Evolutionary conservation across 2,329 filamentous ascomycete species (phyloP).

Genomic region (Pezicula neosporulosa): DNA sequence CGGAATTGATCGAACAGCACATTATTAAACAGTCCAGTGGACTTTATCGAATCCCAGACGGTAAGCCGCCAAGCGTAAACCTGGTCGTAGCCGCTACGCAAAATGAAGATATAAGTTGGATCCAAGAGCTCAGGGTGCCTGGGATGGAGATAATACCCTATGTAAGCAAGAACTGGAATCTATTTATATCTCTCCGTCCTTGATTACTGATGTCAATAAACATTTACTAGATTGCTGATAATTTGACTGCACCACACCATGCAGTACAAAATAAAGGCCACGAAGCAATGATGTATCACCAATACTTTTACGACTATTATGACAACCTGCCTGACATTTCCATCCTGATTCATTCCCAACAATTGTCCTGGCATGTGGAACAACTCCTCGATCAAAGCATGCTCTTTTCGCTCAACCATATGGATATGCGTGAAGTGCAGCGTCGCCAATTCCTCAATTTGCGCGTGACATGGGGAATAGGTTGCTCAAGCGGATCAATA

Average conservation of each 20-base stretch:
- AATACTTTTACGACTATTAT: slow-evolving; percentile 61
- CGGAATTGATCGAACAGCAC: slow-evolving; percentile 13
- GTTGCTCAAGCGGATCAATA: slow-evolving; percentile 40
- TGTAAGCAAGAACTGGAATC: not conserved
- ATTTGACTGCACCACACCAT: slow-evolving; percentile 34
- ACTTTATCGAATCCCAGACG: slow-evolving; percentile 11
- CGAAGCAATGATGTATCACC: slow-evolving; percentile 29
- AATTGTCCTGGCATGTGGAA: slow-evolving; percentile 32
- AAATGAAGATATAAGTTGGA: slow-evolving; percentile 14
- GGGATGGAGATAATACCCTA: slow-evolving; percentile 26
- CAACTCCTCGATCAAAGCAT: slow-evolving; percentile 17
- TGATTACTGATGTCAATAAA: too few relatives aligned
- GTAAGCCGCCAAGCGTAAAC: slow-evolving; percentile 11
- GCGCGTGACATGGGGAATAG: slow-evolving; percentile 53
- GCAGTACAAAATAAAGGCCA: slow-evolving; percentile 43
- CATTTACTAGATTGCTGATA: slow-evolving; percentile 14
- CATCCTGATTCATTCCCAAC: slow-evolving; percentile 37
- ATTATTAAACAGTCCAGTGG: slow-evolving; percentile 9
- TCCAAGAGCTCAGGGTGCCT: slow-evolving; percentile 11
- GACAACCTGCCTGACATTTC: slow-evolving; percentile 37
- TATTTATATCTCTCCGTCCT: too few relatives aligned
- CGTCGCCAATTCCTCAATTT: slow-evolving; percentile 57
- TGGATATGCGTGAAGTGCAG: slow-evolving; percentile 33
- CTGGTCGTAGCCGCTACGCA: slow-evolving; percentile 14
- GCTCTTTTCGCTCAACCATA: slow-evolving; percentile 17